Base-by-base conservation (phyloP, 352 stramenopile species). In the Globisporangium viniferum region DNA sequence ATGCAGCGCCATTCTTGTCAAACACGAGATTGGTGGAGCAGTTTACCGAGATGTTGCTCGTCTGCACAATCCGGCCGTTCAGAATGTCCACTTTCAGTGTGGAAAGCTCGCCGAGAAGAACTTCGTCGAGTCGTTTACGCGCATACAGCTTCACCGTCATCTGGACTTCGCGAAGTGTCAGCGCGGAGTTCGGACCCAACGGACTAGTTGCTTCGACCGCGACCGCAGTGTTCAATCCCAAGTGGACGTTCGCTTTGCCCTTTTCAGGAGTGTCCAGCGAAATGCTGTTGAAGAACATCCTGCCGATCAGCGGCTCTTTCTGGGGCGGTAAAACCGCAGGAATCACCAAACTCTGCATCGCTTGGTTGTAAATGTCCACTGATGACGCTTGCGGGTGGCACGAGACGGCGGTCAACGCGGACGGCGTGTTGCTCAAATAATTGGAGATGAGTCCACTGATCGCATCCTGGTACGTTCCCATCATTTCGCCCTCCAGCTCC, bases 381-480 rank as follows among this genome's bases (percentile, higher is more conserved):
- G 69, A 86, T 5, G 86, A 90, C 5, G 86, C 86, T 39, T 81
- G 74, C 24, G 81, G 71, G 2, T 75, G 69, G 59, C 86, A 94
- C 29, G 84, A 81, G n/a, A 86, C 76, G 5, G 92, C 86, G 0
- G 74, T 86, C 48, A 94, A 73, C 1, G 75, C 66, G 2, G 86
- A 79, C 5, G 81, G 76, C 8, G 72, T 68, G 41, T 87, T 81
- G 68, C 86, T 90, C 1, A 94, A 65, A 57, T 91, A 94, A 53
- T 92, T 89, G 29, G 84, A 84, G 62, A 94, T 92, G n/a, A 94
- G 70, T 31, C 65, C 74, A 56, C 81, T 92, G 69, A 94, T 90
- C 0, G 84, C 80, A n/a, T 75, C 71, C n/a, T 74, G 71, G 59
- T 92, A 86, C 0, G 62, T 80, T 3, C 74, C 73, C 27, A 92